Base-by-base conservation (phyloP, 1,284 basidiomycete species). In the Leccinum fallax region DNA sequence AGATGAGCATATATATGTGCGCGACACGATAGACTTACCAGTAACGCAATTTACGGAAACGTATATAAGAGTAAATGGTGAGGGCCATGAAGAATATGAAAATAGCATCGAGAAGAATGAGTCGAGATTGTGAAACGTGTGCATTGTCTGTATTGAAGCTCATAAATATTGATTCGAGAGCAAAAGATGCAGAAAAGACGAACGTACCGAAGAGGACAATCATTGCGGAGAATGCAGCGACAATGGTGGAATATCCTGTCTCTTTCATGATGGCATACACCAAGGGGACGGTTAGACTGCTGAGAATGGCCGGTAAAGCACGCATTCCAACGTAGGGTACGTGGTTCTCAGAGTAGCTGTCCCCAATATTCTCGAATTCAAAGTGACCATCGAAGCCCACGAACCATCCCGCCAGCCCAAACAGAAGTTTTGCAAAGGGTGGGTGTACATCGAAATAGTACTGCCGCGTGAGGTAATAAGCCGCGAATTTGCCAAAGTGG, bases 401-500 rank as follows among this genome's bases (percentile, higher is more conserved):
- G 63, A 97, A 90, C 93, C 94, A 98, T 64, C 95, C 97, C 28
- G 93, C 92, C 43, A 97, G 84, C 53, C 91, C 97, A 70, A 96
- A 92, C 34, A 98, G 82, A 66, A 98, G 84, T 76, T 98, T 98
- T 53, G 96, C 95, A 58, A 98, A 88, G 15, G 97, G 97, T 46
- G 97, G 97, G 72, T 99, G 97, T 4, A 99, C 97, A 76, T 99
- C 97, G 81, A 99, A 99, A 80, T 98, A 98, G 80, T 97, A 99
- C 78, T 97, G 87, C 65, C 95, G 84, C 59, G 82, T 81, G 70
- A 98, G 88, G 77, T 98, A 98, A 76, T 94, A 93, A 6, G 92
- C 87, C 19, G 95, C 95, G 76, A 98, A 96, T 79, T 94, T 94
- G 65, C 95, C 95, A 73, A 97, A 98, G 74, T 98, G 95, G 13